phyloP scores from a whole-genome alignment of 2,329 filamentous ascomycete genomes.

The Fusarium virguliforme region DNA sequence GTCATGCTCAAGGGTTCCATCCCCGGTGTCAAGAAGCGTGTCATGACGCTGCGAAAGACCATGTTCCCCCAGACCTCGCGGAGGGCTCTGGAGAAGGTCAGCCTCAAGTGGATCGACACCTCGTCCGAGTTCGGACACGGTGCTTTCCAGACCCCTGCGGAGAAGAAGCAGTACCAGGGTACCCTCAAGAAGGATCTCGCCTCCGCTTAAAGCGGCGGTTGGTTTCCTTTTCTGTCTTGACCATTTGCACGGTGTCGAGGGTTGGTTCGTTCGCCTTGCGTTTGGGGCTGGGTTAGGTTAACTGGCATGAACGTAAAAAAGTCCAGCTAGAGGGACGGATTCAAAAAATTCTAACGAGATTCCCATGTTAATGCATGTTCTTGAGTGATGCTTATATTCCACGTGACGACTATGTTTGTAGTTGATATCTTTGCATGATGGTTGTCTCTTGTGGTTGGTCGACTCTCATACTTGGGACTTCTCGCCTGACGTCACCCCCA shows the following conservation, averaged over 20 bases:
- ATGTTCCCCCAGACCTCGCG: constrained; percentile 98
- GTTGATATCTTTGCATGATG: constrained; percentile 20
- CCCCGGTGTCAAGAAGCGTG: constrained; percentile 99
- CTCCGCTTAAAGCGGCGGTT: constrained; percentile 60
- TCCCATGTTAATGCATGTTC: constrained; percentile 54
- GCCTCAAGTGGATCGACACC: constrained; percentile 99
- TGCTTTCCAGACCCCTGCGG: constrained; percentile 97
- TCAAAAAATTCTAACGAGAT: constrained; percentile 56
- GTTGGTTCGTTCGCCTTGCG: constrained; percentile 59
- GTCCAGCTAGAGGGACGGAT: constrained; percentile 56
- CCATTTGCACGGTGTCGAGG: constrained; percentile 72
- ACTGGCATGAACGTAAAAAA: constrained; percentile 57
- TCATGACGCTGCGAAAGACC: constrained; percentile 98
- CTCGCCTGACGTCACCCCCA: constrained; percentile 54
- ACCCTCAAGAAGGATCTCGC: constrained; percentile 98
- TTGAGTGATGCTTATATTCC: constrained; percentile 13
- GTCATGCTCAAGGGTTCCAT: constrained; percentile 97
- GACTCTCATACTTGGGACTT: too few relatives aligned
- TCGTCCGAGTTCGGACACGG: constrained; percentile 99
- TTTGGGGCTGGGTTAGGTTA: constrained; percentile 58
- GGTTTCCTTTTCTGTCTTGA: constrained; percentile 63
- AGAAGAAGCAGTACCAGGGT: constrained; percentile 98
- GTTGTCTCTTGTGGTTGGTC: not conserved
- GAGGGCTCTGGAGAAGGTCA: constrained; percentile 98
- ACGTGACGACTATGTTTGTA: constrained; percentile 24